A percentile compares a stretch with the other conserved stretches of the same genome.
phyloP scores from a whole-genome alignment of 2,329 filamentous ascomycete genomes.

The Fusarium subglutinans region DNA sequence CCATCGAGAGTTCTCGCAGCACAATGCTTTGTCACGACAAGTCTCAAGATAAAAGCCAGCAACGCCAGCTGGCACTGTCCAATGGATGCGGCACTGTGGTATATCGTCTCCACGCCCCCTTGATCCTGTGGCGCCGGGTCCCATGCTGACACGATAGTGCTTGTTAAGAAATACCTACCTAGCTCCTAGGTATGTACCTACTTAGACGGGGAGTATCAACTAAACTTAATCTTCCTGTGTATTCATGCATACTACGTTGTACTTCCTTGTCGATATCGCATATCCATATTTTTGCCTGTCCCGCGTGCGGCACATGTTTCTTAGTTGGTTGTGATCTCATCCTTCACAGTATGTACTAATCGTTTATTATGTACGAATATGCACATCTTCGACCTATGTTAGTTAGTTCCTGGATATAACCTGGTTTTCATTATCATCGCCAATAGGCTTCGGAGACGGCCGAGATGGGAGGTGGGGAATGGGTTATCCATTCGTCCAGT shows the following conservation, averaged over 20 bases:
- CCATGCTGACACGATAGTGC: slow-evolving; percentile 29
- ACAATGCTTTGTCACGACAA: background rate
- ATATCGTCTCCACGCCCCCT: slow-evolving; percentile 19
- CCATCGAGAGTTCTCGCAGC: background rate
- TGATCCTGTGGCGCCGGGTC: slow-evolving; percentile 13
- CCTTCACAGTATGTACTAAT: background rate
- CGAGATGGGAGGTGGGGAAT: slow-evolving; percentile 7
- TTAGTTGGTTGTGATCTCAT: background rate
- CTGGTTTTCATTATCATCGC: background rate
- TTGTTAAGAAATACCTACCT: background rate
- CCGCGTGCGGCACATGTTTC: slow-evolving; percentile 15
- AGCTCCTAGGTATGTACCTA: background rate
- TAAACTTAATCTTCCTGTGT: background rate
- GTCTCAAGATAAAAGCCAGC: background rate
- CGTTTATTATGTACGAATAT: slow-evolving; percentile 1
- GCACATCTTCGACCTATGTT: background rate
- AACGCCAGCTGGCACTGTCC: background rate
- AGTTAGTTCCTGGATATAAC: slow-evolving; percentile 6
- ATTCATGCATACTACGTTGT: slow-evolving; percentile 10
- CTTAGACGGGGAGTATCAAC: background rate
- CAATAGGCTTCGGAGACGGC: slow-evolving; percentile 22
- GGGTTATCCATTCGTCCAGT: slow-evolving; percentile 8
- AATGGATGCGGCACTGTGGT: background rate
- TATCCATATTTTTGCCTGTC: slow-evolving; percentile 7
- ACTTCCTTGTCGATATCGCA: slow-evolving; percentile 20